Conservation (phyloP, 129 eudicot species). For the Tagetes patula region DNA sequence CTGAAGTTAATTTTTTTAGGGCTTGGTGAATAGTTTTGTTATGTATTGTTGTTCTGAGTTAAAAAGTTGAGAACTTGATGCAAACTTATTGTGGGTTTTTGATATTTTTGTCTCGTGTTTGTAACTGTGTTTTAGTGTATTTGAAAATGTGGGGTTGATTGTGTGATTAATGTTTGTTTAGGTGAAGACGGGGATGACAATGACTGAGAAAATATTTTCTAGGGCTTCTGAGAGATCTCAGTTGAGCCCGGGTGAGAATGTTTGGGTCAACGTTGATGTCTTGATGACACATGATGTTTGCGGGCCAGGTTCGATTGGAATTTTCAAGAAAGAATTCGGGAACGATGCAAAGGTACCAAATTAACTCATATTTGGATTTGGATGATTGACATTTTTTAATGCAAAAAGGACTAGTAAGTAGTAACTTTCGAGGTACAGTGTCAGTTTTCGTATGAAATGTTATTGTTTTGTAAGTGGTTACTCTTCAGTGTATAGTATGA, state of each 20-base stretch:
- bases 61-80: constrained; percentile 15
- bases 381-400: not conserved
- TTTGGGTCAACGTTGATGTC: constrained; percentile 77
- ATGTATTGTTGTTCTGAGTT: not conserved
- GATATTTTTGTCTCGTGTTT: not conserved
- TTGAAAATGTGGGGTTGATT: constrained; percentile 1
- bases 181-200: constrained; percentile 89
- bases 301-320: constrained; percentile 72
- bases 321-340: constrained; percentile 79
- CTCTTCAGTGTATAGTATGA: not conserved
- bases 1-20: not conserved
- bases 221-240: constrained; percentile 69
- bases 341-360: constrained; percentile 66
- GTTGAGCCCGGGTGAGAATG: constrained; percentile 79
- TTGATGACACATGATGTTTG: constrained; percentile 97
- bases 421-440: not conserved
- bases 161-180: constrained; percentile 24
- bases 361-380: not conserved
- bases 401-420: not conserved
- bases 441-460: not conserved
- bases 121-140: not conserved
- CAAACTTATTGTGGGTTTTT: not conserved
- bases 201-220: constrained; percentile 85
- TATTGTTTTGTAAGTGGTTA: constrained; percentile 8
- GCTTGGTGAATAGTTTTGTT: constrained; percentile 4